These are phyloP conservation scores for Peterozyma xylosa DNA, from an alignment of 805 yeast species.

Conservation along the genomic window DNA sequence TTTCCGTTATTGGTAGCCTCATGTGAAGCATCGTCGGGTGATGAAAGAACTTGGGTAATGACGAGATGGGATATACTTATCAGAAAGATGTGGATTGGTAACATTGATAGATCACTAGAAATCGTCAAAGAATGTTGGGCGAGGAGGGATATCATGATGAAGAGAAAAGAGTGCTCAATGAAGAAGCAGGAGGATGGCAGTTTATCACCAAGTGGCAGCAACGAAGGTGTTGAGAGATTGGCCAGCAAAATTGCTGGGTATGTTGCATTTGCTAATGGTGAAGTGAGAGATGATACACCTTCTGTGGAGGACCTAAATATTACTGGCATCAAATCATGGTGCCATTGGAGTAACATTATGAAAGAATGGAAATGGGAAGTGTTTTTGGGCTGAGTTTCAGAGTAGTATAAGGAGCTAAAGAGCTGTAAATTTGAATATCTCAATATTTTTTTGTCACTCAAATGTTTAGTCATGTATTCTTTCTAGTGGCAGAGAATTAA, in stretches of 20 bases:
- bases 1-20: constrained; percentile 60
- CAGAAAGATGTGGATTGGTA: constrained; percentile 56
- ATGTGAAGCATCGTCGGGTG: constrained; percentile 53
- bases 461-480: too few relatives aligned
- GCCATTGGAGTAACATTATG: constrained; percentile 68
- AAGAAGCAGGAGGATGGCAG: constrained; percentile 16
- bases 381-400: constrained; percentile 34
- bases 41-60: constrained; percentile 56
- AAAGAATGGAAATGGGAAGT: constrained; percentile 76
- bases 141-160: constrained; percentile 41
- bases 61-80: constrained; percentile 49
- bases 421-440: too few relatives aligned
- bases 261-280: constrained; percentile 30
- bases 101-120: constrained; percentile 57
- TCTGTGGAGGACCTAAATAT: constrained; percentile 22
- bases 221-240: constrained; percentile 9
- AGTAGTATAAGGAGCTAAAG: too few relatives aligned
- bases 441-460: too few relatives aligned
- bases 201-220: constrained; percentile 8
- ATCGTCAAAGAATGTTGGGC: constrained; percentile 70
- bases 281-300: constrained; percentile 15
- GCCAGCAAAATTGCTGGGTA: constrained; percentile 30
- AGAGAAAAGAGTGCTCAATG: constrained; percentile 14
- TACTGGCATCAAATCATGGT: constrained; percentile 37
- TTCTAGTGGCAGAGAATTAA: too few relatives aligned